A percentile compares a stretch with the other conserved stretches of the same genome.
phyloP scores from a whole-genome alignment of 2,329 filamentous ascomycete genomes.

The Diaporthe ampelina region DNA sequence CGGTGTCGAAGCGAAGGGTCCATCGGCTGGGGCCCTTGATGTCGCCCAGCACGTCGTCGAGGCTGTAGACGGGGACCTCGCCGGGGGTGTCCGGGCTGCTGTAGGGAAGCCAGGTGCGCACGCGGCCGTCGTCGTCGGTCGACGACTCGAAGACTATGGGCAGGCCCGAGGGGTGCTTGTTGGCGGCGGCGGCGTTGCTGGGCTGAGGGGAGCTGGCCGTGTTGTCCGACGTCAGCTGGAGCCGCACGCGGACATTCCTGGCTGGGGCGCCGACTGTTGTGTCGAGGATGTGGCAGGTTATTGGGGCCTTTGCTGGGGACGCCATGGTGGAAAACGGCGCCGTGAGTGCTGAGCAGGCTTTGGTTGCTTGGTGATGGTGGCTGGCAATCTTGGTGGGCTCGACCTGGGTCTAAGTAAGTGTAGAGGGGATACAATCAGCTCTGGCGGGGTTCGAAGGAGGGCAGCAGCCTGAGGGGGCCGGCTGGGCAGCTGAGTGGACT shows the following conservation, averaged over 20 bases:
- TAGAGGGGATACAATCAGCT: not conserved
- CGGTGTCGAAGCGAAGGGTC: conserved; percentile 81
- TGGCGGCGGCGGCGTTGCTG: conserved; percentile 38
- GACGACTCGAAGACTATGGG: conserved; percentile 72
- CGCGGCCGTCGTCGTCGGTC: conserved; percentile 83
- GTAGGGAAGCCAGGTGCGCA: conserved; percentile 77
- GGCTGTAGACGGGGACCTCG: conserved; percentile 70
- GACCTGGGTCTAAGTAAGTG: too few species aligned
- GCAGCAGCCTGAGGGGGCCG: not conserved
- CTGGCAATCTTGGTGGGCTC: too few species aligned
- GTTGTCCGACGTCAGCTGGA: conserved; percentile 61
- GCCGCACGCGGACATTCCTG: conserved; percentile 74
- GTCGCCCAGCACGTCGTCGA: conserved; percentile 67
- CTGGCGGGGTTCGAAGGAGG: not conserved
- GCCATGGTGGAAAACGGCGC: conserved; percentile 39
- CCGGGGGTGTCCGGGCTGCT: conserved; percentile 64
- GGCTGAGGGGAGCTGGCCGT: conserved; percentile 47
- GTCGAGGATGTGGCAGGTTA: conserved; percentile 91
- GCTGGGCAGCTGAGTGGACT: not conserved
- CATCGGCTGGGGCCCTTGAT: conserved; percentile 66
- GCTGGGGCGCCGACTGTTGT: conserved; percentile 81
- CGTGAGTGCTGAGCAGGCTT: not conserved
- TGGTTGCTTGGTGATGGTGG: not conserved
- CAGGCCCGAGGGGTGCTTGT: conserved; percentile 50
- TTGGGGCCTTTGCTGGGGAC: conserved; percentile 67